A percentile compares a stretch with the other conserved stretches of the same genome.
Conservation (phyloP, 2,329 filamentous ascomycete genomes). For the Penicillium sp. region DNA sequence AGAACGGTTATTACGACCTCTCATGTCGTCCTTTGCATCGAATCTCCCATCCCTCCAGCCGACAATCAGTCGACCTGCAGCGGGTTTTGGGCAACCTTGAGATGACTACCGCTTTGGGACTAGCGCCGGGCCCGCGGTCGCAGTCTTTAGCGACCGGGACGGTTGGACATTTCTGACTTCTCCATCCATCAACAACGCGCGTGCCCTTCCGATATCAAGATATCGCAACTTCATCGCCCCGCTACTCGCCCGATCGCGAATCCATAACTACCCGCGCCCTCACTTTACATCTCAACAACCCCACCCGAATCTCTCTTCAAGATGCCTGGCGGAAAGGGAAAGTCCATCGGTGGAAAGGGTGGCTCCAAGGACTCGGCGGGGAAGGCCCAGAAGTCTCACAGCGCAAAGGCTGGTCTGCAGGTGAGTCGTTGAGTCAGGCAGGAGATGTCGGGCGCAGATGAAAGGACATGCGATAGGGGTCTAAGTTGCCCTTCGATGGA, state of each 20-base stretch:
- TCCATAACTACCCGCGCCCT: slow-evolving; percentile 37
- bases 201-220: slow-evolving; percentile 37
- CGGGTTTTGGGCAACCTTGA: slow-evolving; percentile 15
- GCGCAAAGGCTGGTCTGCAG: slow-evolving; percentile 92
- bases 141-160: slow-evolving; percentile 46
- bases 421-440: slow-evolving; percentile 60
- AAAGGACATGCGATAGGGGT: slow-evolving; percentile 15
- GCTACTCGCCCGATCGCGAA: slow-evolving; percentile 32
- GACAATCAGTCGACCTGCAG: not conserved
- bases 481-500: slow-evolving; percentile 15
- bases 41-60: not conserved
- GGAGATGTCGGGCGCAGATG: not conserved
- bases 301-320: slow-evolving; percentile 33
- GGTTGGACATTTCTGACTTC: slow-evolving; percentile 49
- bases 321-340: slow-evolving; percentile 92
- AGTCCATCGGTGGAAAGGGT: slow-evolving; percentile 87
- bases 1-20: too few species aligned
- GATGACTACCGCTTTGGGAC: slow-evolving; percentile 41
- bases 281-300: slow-evolving; percentile 33
- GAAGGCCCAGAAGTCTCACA: slow-evolving; percentile 93
- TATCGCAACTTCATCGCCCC: slow-evolving; percentile 36
- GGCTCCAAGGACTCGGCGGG: slow-evolving; percentile 81
- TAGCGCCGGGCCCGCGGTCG: slow-evolving; percentile 39
- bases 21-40: not conserved
- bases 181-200: slow-evolving; percentile 54